Percentiles rank a stretch among this genome's conserved stretches.
These are phyloP conservation scores for Chytriomyces sp. DNA, from an alignment of 192 early-diverging fungal species.

Conservation along the genomic window DNA sequence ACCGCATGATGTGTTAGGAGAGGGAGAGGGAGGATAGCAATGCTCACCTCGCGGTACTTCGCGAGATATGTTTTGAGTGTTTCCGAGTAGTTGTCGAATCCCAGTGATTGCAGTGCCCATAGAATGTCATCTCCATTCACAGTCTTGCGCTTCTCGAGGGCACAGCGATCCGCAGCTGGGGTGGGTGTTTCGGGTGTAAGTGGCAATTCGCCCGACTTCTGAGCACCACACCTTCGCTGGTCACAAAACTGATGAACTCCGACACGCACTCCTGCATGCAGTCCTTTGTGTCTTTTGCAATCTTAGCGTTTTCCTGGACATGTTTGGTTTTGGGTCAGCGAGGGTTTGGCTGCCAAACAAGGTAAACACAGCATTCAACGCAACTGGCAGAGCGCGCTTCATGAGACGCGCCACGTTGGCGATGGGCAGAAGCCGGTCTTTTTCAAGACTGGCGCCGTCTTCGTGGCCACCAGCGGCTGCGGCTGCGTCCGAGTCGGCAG, in stretches of 20 bases:
- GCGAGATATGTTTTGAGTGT: slow-evolving; percentile 84
- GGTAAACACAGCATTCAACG: too few relatives aligned
- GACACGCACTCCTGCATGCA: slow-evolving; percentile 96
- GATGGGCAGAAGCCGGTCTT: slow-evolving; percentile 95
- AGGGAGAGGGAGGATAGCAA: too few relatives aligned
- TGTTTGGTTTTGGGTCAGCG: too few relatives aligned
- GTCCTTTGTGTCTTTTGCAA: slow-evolving; percentile 98
- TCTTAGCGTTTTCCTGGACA: slow-evolving; percentile 86
- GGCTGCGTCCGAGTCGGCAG: too few relatives aligned
- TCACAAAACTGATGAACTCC: slow-evolving; percentile 98
- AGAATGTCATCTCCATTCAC: slow-evolving; percentile 98
- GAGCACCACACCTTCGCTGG: slow-evolving; percentile 77
- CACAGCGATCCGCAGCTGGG: slow-evolving; percentile 89
- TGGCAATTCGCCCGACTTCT: background rate
- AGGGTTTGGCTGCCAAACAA: too few relatives aligned
- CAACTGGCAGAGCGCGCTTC: slow-evolving; percentile 93
- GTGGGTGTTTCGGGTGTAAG: background rate
- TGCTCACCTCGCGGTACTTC: slow-evolving; percentile 93
- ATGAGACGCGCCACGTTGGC: slow-evolving; percentile 96
- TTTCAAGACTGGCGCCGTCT: slow-evolving; percentile 26
- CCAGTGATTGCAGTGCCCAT: slow-evolving; percentile 96
- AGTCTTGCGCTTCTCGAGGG: slow-evolving; percentile 94
- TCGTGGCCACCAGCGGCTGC: background rate
- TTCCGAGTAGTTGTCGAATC: slow-evolving; percentile 96
- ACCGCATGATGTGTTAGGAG: too few relatives aligned